Evolutionary conservation across 345 rosid species (phyloP).

Genomic region (Turritis glabra): DNA sequence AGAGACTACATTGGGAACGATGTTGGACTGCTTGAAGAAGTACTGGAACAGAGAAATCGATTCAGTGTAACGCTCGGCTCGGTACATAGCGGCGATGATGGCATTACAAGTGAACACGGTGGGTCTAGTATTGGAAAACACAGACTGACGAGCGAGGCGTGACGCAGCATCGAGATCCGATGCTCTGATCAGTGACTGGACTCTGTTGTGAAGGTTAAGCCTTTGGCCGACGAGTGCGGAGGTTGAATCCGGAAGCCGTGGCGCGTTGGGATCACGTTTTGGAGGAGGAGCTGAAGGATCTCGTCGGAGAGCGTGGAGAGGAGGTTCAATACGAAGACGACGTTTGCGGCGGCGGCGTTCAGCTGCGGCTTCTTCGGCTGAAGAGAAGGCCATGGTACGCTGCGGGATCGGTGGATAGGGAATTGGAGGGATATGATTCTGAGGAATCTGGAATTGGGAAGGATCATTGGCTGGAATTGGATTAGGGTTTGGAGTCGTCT

Average conservation of each 20-base stretch:
- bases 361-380: slow-evolving; percentile 96
- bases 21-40: slow-evolving; percentile 74
- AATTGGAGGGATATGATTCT: slow-evolving; percentile 11
- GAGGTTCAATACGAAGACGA: slow-evolving; percentile 89
- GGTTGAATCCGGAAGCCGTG: slow-evolving; percentile 90
- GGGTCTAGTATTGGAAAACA: slow-evolving; percentile 68
- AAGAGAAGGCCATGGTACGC: slow-evolving; percentile 68
- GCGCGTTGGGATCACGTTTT: slow-evolving; percentile 87
- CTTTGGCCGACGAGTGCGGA: slow-evolving; percentile 79
- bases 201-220: slow-evolving; percentile 89
- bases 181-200: slow-evolving; percentile 93
- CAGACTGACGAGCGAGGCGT: slow-evolving; percentile 71
- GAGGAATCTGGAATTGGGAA: slow-evolving; percentile 33
- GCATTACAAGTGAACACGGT: slow-evolving; percentile 99
- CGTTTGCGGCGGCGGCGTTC: slow-evolving; percentile 94
- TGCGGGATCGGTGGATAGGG: slow-evolving; percentile 28
- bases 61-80: slow-evolving; percentile 76
- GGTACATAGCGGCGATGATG: slow-evolving; percentile 89
- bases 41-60: slow-evolving; percentile 74
- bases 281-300: slow-evolving; percentile 53
- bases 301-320: slow-evolving; percentile 80
- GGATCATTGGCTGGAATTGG: slow-evolving; percentile 8
- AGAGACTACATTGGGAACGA: slow-evolving; percentile 91
- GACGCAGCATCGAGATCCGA: slow-evolving; percentile 94
- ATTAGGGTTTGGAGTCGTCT: slow-evolving; percentile 1